A percentile compares a stretch with the other conserved stretches of the same genome.
Conservation (phyloP, 306 rosid species). For the Trichosanthes cucumerina region DNA sequence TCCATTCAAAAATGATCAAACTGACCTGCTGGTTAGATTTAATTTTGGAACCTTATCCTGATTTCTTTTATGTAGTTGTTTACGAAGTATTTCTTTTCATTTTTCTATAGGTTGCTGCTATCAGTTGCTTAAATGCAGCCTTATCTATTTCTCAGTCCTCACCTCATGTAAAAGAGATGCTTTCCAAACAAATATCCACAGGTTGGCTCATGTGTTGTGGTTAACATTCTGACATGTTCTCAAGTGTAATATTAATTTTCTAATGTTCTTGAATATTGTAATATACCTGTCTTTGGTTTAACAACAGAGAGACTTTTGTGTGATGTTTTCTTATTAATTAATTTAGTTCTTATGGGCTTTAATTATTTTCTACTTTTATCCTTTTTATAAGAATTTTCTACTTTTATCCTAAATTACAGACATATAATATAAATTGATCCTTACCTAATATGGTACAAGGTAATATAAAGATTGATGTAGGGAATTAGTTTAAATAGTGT, state of each 20-base stretch:
- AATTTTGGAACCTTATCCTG: background rate
- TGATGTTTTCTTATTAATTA: background rate
- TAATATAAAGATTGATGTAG: background rate
- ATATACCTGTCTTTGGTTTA: background rate
- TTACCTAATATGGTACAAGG: background rate
- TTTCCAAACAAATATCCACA: slow-evolving; percentile 43
- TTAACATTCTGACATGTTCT: background rate
- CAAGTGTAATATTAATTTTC: background rate
- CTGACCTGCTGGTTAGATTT: slow-evolving; percentile 63
- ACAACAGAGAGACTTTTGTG: background rate
- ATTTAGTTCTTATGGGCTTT: background rate
- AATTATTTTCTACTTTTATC: background rate
- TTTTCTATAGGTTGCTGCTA: slow-evolving; percentile 49
- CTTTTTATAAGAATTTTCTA: background rate
- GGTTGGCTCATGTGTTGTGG: slow-evolving; percentile 26
- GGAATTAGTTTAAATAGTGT: background rate
- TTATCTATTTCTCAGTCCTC: slow-evolving; percentile 63
- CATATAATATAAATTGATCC: too few species aligned
- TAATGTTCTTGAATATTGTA: background rate
- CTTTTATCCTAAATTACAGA: background rate
- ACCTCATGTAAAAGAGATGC: slow-evolving; percentile 51
- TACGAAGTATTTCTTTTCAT: slow-evolving; percentile 12
- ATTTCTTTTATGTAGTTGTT: background rate
- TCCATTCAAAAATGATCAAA: slow-evolving; percentile 54
- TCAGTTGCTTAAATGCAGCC: slow-evolving; percentile 74